Evolutionary conservation across 352 stramenopile genomes (phyloP), one percentile per base, ranked within the genome.

Genomic region (Pythium grandisporangium): DNA sequence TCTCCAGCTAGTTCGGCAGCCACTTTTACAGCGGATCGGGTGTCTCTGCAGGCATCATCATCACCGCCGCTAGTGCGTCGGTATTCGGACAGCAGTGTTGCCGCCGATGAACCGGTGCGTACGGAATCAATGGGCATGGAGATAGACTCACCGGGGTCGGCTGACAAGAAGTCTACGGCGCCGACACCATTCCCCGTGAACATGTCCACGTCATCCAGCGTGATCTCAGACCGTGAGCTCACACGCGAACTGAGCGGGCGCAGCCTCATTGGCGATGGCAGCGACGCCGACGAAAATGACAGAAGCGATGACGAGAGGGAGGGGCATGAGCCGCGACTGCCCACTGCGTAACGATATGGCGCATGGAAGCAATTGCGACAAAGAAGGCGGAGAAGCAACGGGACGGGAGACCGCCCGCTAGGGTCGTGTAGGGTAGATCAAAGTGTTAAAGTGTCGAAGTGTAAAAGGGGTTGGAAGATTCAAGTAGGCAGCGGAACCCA

Each of bases 191-290:
- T 65, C 30, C 34, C 51, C 8, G 61, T 71, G 30, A 70, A 68
- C 38, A 62, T 72, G 40, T 63, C 51, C 30, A 63, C 35, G 17
- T 60, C 66, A 6, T 66, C 66, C 4, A 79, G 66, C 36, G 66
- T 83, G 19, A 47, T 83, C 11, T 71, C 70, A 8, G 70, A 83
- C 30, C 49, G 50, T 5, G 70, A 83, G 49, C 53, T 83, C 20
- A 50, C 61, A 29, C 66, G 55, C 30, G 58, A 71, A 41, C 58
- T 83, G 21, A n/a, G n/a, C n/a, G n/a, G n/a, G n/a, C n/a, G n/a
- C n/a, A 70, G 64, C 53, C 58, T 69, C 22, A 48, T 67, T 19
- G 46, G 55, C 23, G 35, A 51, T 6, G 24, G 25, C 17, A 79
- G 70, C 43, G 64, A 72, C 22, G 45, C 16, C 20, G 69, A 82